Conservation (phyloP, 1,284 basidiomycete genomes). For the Blastosporella zonata region DNA sequence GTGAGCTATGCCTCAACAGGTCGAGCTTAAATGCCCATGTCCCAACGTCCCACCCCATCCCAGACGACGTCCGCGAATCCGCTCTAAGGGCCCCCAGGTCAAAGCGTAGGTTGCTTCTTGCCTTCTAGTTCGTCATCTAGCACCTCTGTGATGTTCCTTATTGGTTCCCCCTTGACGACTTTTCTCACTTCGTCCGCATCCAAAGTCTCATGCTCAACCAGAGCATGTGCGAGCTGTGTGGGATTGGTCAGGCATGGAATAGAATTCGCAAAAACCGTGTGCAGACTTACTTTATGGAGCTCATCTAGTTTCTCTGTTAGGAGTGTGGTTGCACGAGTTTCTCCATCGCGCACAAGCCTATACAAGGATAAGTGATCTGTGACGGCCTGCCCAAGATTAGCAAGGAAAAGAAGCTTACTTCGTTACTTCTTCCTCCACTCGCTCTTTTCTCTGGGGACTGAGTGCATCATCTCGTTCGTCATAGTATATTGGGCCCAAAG, state of each 20-base stretch:
- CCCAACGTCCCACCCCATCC: neutral
- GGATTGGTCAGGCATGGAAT: conserved; percentile 1
- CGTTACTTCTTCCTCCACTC: conserved; percentile 83
- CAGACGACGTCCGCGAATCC: neutral
- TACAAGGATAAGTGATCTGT: conserved; percentile 5
- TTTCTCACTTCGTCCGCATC: conserved; percentile 80
- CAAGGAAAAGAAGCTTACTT: conserved; percentile 48
- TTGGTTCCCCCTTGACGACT: conserved; percentile 80
- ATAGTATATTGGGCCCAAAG: conserved; percentile 81
- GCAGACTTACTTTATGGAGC: conserved; percentile 67
- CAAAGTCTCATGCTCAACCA: conserved; percentile 94
- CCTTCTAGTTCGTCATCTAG: conserved; percentile 49
- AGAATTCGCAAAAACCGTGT: neutral
- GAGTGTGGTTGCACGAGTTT: conserved; percentile 66
- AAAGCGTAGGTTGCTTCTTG: conserved; percentile 4
- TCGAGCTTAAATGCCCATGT: neutral
- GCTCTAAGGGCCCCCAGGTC: conserved; percentile 1
- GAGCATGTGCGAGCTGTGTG: conserved; percentile 75
- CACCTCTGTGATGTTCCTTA: conserved; percentile 64
- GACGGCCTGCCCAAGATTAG: neutral
- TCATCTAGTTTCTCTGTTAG: conserved; percentile 75
- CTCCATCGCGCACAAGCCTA: conserved; percentile 75
- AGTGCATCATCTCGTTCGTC: conserved; percentile 68
- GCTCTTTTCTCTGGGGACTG: conserved; percentile 71
- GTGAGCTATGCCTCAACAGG: neutral